Conservation (phyloP, 2,329 filamentous ascomycete species). For the Ciborinia camelliae region DNA sequence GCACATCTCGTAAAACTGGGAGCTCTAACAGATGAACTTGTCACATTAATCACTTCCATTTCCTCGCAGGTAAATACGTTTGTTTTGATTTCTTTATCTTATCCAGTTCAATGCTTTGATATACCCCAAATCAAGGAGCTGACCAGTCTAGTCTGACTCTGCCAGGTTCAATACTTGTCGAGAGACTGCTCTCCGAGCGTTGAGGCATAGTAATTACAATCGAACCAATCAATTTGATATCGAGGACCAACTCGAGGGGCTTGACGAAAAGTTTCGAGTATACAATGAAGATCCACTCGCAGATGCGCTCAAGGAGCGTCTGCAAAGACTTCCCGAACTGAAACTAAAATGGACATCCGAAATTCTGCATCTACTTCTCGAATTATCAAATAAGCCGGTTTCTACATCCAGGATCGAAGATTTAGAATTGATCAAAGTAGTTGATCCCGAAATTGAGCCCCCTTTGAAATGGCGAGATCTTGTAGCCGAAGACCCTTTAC, state of each 20-base stretch:
- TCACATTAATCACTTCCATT: constrained; percentile 59
- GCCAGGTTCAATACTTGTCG: constrained; percentile 44
- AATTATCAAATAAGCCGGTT: constrained; percentile 76
- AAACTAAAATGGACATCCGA: constrained; percentile 72
- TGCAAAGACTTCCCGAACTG: constrained; percentile 54
- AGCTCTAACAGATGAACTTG: constrained; percentile 66
- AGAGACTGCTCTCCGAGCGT: constrained; percentile 49
- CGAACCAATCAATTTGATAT: constrained; percentile 77
- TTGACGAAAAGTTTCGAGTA: constrained; percentile 84
- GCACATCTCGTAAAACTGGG: constrained; percentile 64
- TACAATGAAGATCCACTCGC: constrained; percentile 76
- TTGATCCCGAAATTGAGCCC: constrained; percentile 44
- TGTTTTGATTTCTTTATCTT: constrained; percentile 15
- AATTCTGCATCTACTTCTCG: constrained; percentile 70
- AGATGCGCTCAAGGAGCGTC: constrained; percentile 58
- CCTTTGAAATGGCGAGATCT: constrained; percentile 76
- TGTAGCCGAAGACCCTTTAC: constrained; percentile 70
- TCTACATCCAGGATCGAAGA: constrained; percentile 64
- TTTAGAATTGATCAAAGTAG: constrained; percentile 53
- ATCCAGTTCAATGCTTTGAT: background rate
- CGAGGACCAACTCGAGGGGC: constrained; percentile 59
- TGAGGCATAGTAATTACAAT: constrained; percentile 55
- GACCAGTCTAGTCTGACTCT: constrained; percentile 32
- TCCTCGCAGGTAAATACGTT: constrained; percentile 48
- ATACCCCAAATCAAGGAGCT: background rate